Percentiles rank a stretch among this genome's conserved stretches.
phyloP scores from a whole-genome alignment of 2,329 filamentous ascomycete genomes.

The Diaporthe destruens region DNA sequence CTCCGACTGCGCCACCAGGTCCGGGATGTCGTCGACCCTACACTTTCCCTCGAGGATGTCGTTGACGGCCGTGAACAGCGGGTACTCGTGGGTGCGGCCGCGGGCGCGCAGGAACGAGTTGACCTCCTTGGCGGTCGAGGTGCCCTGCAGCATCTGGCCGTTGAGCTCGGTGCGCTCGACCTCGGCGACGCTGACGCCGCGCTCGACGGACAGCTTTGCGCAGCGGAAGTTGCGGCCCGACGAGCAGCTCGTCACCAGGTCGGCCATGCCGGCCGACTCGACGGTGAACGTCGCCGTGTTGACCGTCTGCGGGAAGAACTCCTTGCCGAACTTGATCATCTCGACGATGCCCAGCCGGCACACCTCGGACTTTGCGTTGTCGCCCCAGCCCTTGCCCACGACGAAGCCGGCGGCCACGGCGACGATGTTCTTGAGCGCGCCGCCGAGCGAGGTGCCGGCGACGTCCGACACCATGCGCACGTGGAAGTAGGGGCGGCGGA shows the following conservation, averaged over 20 bases:
- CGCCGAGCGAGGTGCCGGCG: slow-evolving; percentile 94
- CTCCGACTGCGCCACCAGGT: slow-evolving; percentile 63
- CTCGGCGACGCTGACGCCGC: slow-evolving; percentile 83
- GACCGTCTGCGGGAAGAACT: slow-evolving; percentile 89
- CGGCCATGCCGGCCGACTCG: slow-evolving; percentile 93
- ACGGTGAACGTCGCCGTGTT: slow-evolving; percentile 93
- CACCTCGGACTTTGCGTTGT: slow-evolving; percentile 98
- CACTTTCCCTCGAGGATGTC: slow-evolving; percentile 82
- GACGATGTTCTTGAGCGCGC: slow-evolving; percentile 96
- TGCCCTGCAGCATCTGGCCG: slow-evolving; percentile 96
- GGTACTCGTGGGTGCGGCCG: slow-evolving; percentile 85
- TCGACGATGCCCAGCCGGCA: slow-evolving; percentile 97
- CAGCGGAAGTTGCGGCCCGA: slow-evolving; percentile 95
- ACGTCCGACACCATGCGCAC: slow-evolving; percentile 94
- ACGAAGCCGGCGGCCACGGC: slow-evolving; percentile 95
- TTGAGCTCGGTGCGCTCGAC: slow-evolving; percentile 92
- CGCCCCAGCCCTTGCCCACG: slow-evolving; percentile 95
- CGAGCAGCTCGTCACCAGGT: slow-evolving; percentile 93
- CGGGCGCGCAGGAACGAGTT: slow-evolving; percentile 87
- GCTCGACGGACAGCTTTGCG: slow-evolving; percentile 87
- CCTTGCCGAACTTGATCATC: slow-evolving; percentile 95
- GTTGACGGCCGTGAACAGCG: slow-evolving; percentile 91
- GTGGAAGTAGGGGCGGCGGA: slow-evolving; percentile 98
- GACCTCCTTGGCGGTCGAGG: slow-evolving; percentile 90
- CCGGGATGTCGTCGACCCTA: slow-evolving; percentile 84